Evolutionary conservation across 352 stramenopile species (phyloP), one percentile per base, ranked within the genome.

Genomic region (Pythium diclinum): DNA sequence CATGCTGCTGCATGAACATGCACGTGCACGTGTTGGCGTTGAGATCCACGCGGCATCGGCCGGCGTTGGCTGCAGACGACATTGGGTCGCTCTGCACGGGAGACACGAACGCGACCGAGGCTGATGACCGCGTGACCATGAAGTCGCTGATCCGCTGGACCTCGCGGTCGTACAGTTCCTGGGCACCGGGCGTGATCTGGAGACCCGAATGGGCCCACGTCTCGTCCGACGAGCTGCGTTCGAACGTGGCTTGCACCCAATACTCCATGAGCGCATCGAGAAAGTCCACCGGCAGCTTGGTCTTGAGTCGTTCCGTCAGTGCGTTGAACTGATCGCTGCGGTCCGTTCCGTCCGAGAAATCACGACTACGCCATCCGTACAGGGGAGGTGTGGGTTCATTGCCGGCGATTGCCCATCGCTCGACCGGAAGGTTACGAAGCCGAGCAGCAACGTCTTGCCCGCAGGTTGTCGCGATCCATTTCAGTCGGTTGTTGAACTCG

Each of bases 21-120:
- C 79, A 88, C 16, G 76, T 73, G 57, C 77, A 88, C 52, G 74
- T 74, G 40, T 72, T 81, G 28, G 69, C 36, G 30, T 69, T 58
- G 23, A 88, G 64, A 47, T 88, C 79, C 3, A 86, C 74, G 11
- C 77, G 67, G 44, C 48, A 59, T 5, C 66, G 66, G 3, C 47
- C 49, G 56, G 56, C 36, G 8, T 51, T 55, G 4, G 59, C 30
- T 28, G 30, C 34, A 5, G 75, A 28, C 69, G 73, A 44, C 54
- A 47, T 36, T 42, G 74, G 11, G 46, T 63, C 59, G 73, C 74
- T 76, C 48, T 77, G 75, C 40, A 83, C 75, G 36, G 76, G 72
- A 11, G 72, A 76, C n/a, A 86, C 77, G 48, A 82, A 88, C n/a
- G 74, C 74, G 8, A 88, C 60, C 10, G 68, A 80, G 19, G 81